Evolutionary conservation across 2,329 filamentous ascomycete species (phyloP).

Genomic region (Scolecobasidium constrictum): DNA sequence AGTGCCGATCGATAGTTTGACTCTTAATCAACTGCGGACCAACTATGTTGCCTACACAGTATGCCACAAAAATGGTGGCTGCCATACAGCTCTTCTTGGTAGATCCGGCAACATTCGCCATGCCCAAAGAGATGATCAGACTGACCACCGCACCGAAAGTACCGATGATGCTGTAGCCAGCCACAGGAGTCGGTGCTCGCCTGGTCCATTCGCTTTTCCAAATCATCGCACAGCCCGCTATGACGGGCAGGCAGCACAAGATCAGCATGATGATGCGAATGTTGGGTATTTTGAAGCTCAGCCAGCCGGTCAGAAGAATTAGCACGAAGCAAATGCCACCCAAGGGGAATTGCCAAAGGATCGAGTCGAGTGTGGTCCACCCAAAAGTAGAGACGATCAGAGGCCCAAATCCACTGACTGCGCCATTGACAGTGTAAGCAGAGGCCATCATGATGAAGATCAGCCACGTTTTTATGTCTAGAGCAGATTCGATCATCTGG

Average conservation of each 20-base stretch:
- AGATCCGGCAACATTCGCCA: slow-evolving; percentile 62
- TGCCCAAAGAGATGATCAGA: slow-evolving; percentile 44
- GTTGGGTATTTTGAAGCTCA: slow-evolving; percentile 50
- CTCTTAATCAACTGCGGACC: slow-evolving; percentile 61
- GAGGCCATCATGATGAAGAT: slow-evolving; percentile 58
- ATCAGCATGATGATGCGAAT: slow-evolving; percentile 56
- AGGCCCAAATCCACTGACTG: slow-evolving; percentile 59
- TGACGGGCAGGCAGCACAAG: slow-evolving; percentile 59
- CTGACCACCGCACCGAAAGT: slow-evolving; percentile 64
- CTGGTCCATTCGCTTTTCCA: slow-evolving; percentile 58
- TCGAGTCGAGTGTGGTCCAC: slow-evolving; percentile 51
- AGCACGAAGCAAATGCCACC: slow-evolving; percentile 56
- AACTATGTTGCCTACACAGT: slow-evolving; percentile 67
- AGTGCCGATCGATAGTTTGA: slow-evolving; percentile 54
- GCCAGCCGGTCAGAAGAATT: slow-evolving; percentile 55
- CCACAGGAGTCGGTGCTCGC: slow-evolving; percentile 54
- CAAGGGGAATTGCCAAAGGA: slow-evolving; percentile 65
- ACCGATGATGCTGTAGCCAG: slow-evolving; percentile 61
- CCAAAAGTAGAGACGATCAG: slow-evolving; percentile 64
- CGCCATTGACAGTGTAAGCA: slow-evolving; percentile 60
- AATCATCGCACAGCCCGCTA: slow-evolving; percentile 63
- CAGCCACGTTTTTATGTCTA: slow-evolving; percentile 54
- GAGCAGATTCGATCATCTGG: slow-evolving; percentile 47
- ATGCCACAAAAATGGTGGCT: slow-evolving; percentile 62
- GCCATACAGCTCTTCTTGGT: slow-evolving; percentile 74